These are phyloP conservation scores for Pseudonitzschia pungens DNA, from an alignment of 108 stramenopile species.

Conservation along the genomic window DNA sequence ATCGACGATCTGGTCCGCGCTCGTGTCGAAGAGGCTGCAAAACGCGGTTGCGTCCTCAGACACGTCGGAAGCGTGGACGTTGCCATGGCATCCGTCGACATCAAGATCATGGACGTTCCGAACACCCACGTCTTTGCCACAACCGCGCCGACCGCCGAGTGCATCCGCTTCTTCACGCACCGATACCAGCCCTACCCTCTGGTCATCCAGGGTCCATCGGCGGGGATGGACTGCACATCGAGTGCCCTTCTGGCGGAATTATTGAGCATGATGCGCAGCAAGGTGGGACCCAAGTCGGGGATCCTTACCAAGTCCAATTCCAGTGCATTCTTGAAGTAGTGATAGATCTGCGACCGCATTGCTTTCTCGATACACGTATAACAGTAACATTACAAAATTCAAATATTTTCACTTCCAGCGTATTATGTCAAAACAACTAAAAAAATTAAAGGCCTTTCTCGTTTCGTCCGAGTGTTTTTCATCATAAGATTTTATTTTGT, in stretches of 20 bases:
- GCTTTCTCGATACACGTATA: not conserved
- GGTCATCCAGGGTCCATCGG: constrained; percentile 68
- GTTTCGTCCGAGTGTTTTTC: no score
- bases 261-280: constrained; percentile 45
- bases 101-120: constrained; percentile 69
- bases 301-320: constrained; percentile 36
- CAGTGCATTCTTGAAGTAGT: constrained; percentile 22
- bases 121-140: constrained; percentile 63
- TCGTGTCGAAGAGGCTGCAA: constrained; percentile 47
- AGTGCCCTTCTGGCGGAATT: constrained; percentile 73
- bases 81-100: constrained; percentile 26
- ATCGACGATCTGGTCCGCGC: constrained; percentile 37
- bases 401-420: no score
- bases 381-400: no score
- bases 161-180: constrained; percentile 72
- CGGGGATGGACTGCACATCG: constrained; percentile 74
- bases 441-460: no score
- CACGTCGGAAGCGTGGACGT: constrained; percentile 69
- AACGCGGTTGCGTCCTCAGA: constrained; percentile 61
- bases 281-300: constrained; percentile 46
- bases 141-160: constrained; percentile 63
- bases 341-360: not conserved
- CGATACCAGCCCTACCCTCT: constrained; percentile 63
- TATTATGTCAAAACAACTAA: no score
- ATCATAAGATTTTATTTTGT: no score